Evolutionary conservation across 768 basidiomycete genomes (phyloP).

Genomic region (Ramaria sp.): DNA sequence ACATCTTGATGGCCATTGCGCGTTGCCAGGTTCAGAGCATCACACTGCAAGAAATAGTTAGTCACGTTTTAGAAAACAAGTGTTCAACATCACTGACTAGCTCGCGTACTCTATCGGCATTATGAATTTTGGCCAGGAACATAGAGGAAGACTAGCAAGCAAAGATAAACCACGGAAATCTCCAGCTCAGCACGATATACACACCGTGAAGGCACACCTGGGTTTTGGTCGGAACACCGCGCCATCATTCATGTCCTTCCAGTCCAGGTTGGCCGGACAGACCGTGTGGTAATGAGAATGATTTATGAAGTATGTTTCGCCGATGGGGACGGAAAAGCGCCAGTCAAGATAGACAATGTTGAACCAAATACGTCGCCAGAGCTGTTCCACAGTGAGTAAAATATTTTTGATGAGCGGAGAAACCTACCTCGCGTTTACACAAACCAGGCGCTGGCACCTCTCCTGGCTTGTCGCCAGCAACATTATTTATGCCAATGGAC

Average conservation of each 20-base stretch:
- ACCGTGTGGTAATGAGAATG: neutral
- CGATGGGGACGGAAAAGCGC: slow-evolving; percentile 1
- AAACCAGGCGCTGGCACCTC: neutral
- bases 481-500: neutral
- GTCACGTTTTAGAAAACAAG: neutral
- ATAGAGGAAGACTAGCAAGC: neutral
- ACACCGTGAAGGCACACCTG: neutral
- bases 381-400: neutral
- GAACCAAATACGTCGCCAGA: neutral
- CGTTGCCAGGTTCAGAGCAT: neutral
- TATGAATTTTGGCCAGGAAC: slow-evolving; percentile 1
- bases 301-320: neutral
- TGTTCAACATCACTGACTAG: neutral
- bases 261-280: neutral
- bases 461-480: neutral
- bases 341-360: slow-evolving; percentile 1
- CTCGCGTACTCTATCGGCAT: neutral
- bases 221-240: neutral
- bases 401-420: neutral
- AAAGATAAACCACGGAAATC: too few relatives aligned
- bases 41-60: neutral
- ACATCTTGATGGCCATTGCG: neutral
- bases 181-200: neutral
- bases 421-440: neutral
- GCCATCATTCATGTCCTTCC: neutral